Conservation (phyloP, 306 rosid genomes). For the Trifolium pratense region DNA sequence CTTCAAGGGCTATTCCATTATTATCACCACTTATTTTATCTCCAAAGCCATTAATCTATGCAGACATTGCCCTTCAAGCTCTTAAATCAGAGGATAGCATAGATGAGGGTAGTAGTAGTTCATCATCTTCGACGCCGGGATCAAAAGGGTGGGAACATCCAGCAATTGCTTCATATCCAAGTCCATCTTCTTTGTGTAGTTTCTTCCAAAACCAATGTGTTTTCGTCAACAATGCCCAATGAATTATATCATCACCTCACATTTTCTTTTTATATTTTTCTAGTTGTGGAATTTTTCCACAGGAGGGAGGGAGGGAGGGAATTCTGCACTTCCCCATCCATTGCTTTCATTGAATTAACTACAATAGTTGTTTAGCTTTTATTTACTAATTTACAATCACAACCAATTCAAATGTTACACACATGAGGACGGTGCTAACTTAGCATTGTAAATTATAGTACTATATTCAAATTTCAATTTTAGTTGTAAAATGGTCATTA, state of each 20-base stretch:
- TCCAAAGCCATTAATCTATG: conserved; percentile 46
- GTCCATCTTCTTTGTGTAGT: conserved; percentile 54
- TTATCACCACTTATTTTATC: conserved; percentile 66
- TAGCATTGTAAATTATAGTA: too few relatives aligned
- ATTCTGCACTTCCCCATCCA: conserved; percentile 22
- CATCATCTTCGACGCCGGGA: conserved; percentile 14
- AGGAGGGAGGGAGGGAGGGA: conserved; percentile 21
- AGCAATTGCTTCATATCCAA: conserved; percentile 50
- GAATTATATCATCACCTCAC: conserved; percentile 27
- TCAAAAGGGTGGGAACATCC: conserved; percentile 65
- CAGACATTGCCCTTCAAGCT: conserved; percentile 32
- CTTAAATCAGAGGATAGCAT: conserved; percentile 8
- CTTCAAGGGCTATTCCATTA: conserved; percentile 69
- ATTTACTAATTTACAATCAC: background rate
- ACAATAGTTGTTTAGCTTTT: background rate
- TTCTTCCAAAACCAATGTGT: conserved; percentile 67
- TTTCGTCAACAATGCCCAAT: conserved; percentile 49
- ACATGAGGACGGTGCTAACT: too few relatives aligned
- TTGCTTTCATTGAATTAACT: conserved; percentile 12
- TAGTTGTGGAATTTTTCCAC: conserved; percentile 23
- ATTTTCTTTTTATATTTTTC: background rate
- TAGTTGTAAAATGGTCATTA: too few relatives aligned
- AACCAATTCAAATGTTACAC: too few relatives aligned
- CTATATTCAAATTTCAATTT: too few relatives aligned
- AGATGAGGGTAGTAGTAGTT: background rate